Percentiles rank a stretch among this genome's conserved stretches.
These are phyloP conservation scores for Colletotrichum trifolii DNA, from an alignment of 2,329 filamentous ascomycete species.

Conservation along the genomic window DNA sequence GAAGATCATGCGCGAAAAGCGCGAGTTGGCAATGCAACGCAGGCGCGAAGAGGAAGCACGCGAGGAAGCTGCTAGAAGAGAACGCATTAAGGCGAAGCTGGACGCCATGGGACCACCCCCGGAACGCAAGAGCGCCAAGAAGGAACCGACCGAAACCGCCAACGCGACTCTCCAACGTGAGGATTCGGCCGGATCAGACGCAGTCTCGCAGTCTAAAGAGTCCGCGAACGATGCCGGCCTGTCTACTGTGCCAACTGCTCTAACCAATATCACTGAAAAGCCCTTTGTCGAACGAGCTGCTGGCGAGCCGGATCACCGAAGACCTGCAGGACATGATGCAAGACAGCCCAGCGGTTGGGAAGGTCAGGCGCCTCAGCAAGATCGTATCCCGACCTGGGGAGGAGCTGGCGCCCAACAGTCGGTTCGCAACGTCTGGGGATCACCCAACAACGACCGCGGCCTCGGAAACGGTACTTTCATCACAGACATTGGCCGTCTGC, in stretches of 20 bases:
- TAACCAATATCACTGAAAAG: conserved; percentile 16
- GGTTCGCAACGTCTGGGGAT: conserved; percentile 77
- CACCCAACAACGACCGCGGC: conserved; percentile 75
- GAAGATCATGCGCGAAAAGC: conserved; percentile 78
- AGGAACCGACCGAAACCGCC: conserved; percentile 60
- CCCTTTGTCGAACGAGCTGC: conserved; percentile 22
- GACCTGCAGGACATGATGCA: conserved; percentile 35
- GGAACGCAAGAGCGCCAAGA: conserved; percentile 68
- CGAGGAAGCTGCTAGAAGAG: conserved; percentile 78
- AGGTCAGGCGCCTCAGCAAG: conserved; percentile 47
- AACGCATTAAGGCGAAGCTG: conserved; percentile 78
- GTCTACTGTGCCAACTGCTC: conserved; percentile 9
- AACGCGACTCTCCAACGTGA: conserved; percentile 44
- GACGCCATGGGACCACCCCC: conserved; percentile 75
- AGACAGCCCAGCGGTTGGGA: conserved; percentile 41
- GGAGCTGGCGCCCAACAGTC: conserved; percentile 52
- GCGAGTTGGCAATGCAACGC: conserved; percentile 76
- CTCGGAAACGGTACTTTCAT: conserved; percentile 84
- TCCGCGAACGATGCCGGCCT: conserved; percentile 19
- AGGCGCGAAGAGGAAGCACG: conserved; percentile 74
- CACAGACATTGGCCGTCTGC: conserved; percentile 65
- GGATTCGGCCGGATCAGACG: conserved; percentile 18
- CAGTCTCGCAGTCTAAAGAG: conserved; percentile 22
- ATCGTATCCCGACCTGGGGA: conserved; percentile 64
- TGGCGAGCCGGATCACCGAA: conserved; percentile 33